Evolutionary conservation across 2,329 filamentous ascomycete species (phyloP).

Genomic region (Hypoxylon sp.): DNA sequence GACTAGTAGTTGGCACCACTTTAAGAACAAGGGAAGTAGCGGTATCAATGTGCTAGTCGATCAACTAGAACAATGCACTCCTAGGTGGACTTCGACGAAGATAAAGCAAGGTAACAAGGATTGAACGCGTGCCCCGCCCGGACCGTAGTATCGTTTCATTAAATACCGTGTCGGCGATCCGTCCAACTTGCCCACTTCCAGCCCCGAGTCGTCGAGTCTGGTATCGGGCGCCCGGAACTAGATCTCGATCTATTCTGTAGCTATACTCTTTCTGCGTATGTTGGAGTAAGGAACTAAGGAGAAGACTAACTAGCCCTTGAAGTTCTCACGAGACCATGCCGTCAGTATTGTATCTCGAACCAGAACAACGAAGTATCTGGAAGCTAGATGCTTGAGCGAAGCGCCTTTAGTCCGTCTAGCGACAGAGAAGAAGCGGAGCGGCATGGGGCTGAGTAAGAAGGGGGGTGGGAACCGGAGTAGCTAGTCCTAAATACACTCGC

Average conservation of each 20-base stretch:
- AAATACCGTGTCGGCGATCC: slow-evolving; percentile 27
- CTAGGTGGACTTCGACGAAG: slow-evolving; percentile 6
- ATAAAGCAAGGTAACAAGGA: slow-evolving; percentile 7
- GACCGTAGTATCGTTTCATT: slow-evolving; percentile 20
- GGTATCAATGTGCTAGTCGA: slow-evolving; percentile 23
- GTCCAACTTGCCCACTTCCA: slow-evolving; percentile 26
- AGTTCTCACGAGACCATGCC: slow-evolving; percentile 30
- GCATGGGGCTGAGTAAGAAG: slow-evolving; percentile 42
- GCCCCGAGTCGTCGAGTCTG: slow-evolving; percentile 29
- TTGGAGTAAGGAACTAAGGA: slow-evolving; percentile 2
- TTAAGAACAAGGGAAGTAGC: slow-evolving; percentile 20
- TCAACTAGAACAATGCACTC: slow-evolving; percentile 8
- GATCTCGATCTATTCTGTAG: slow-evolving; percentile 37
- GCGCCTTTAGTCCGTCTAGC: slow-evolving; percentile 39
- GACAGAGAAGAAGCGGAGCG: slow-evolving; percentile 32
- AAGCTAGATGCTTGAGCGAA: slow-evolving; percentile 18
- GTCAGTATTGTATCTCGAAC: slow-evolving; percentile 35
- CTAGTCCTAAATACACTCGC: slow-evolving; percentile 16
- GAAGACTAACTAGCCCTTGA: neutral
- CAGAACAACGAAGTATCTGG: slow-evolving; percentile 29
- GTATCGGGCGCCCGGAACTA: slow-evolving; percentile 27
- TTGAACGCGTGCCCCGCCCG: slow-evolving; percentile 10
- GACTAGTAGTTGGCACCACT: slow-evolving; percentile 22
- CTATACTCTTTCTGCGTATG: neutral
- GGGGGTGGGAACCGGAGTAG: slow-evolving; percentile 35